Conservation (phyloP, 1,139 yeast genomes). For the Kodamaea fungicola region DNA sequence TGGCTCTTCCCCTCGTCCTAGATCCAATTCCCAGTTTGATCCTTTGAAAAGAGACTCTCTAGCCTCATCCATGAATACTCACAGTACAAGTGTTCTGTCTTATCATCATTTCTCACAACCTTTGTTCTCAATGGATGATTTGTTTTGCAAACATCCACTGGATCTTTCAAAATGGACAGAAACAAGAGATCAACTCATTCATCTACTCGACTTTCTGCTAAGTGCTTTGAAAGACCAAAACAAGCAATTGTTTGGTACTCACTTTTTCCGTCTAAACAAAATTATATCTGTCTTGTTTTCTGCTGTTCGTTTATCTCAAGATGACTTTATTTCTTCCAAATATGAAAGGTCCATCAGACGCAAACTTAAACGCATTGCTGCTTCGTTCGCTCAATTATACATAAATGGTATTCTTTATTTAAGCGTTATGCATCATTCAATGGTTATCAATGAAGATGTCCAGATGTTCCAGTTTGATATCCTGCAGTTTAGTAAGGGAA, state of each 20-base stretch:
- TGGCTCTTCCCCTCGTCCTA: slow-evolving; percentile 2
- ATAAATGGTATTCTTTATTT: slow-evolving; percentile 57
- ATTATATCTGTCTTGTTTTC: slow-evolving; percentile 46
- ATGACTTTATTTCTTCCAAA: slow-evolving; percentile 44
- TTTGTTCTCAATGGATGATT: slow-evolving; percentile 34
- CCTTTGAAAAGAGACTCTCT: slow-evolving; percentile 39
- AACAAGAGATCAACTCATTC: slow-evolving; percentile 42
- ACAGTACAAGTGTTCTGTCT: slow-evolving; percentile 23
- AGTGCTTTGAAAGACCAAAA: slow-evolving; percentile 49
- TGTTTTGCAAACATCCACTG: slow-evolving; percentile 54
- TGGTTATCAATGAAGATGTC: slow-evolving; percentile 18
- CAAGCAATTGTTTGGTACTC: slow-evolving; percentile 48
- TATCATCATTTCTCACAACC: slow-evolving; percentile 46
- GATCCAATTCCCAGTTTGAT: slow-evolving; percentile 20
- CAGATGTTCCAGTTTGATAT: slow-evolving; percentile 32
- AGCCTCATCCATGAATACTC: slow-evolving; percentile 30
- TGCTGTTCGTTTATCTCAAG: slow-evolving; percentile 50
- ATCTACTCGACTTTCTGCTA: slow-evolving; percentile 43
- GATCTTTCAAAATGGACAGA: slow-evolving; percentile 62
- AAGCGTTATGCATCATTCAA: slow-evolving; percentile 35
- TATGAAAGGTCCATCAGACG: slow-evolving; percentile 44
- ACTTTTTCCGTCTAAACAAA: slow-evolving; percentile 50
- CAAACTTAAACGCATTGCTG: slow-evolving; percentile 48
- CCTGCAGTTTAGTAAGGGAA: slow-evolving; percentile 21
- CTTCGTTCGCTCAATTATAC: slow-evolving; percentile 56